Evolutionary conservation across 495 filamentous ascomycete genomes (phyloP).

Genomic region (Lophiotrema nucula): DNA sequence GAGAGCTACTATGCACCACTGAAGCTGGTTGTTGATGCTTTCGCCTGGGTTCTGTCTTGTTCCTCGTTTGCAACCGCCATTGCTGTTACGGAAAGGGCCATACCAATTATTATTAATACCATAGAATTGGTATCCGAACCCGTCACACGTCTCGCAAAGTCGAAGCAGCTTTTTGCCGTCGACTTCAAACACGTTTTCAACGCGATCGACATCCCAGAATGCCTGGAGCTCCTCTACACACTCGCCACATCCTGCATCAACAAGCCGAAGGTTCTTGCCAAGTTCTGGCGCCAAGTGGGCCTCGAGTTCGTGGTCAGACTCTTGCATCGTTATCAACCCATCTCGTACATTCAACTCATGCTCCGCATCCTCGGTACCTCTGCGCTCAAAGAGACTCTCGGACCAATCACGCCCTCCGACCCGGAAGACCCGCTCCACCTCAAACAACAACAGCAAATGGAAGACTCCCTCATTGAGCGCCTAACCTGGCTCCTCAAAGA

Average conservation of each 20-base stretch:
- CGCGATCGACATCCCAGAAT: constrained; percentile 56
- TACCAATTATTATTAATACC: constrained; percentile 48
- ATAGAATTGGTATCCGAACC: constrained; percentile 39
- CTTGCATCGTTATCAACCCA: constrained; percentile 50
- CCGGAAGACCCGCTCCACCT: too few relatives aligned
- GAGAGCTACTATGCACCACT: constrained; percentile 61
- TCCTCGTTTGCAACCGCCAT: constrained; percentile 48
- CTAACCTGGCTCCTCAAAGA: constrained; percentile 61
- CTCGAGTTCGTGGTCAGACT: constrained; percentile 65
- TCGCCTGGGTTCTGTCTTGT: constrained; percentile 54
- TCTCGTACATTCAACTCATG: constrained; percentile 59
- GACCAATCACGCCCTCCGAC: constrained; percentile 48
- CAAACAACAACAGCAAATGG: constrained; percentile 55
- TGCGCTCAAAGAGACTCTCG: constrained; percentile 57
- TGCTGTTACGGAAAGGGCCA: constrained; percentile 51
- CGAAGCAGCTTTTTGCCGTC: not conserved
- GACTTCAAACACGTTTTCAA: constrained; percentile 38
- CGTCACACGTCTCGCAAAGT: constrained; percentile 22
- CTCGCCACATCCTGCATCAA: constrained; percentile 54
- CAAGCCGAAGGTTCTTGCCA: constrained; percentile 43
- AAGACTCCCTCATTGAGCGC: constrained; percentile 60
- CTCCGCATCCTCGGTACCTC: constrained; percentile 60
- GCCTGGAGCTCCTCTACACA: constrained; percentile 57
- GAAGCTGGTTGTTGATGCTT: constrained; percentile 57
- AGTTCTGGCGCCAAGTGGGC: constrained; percentile 61